Conservation (phyloP, 495 filamentous ascomycete species). For the Cudoniella acicularis region DNA sequence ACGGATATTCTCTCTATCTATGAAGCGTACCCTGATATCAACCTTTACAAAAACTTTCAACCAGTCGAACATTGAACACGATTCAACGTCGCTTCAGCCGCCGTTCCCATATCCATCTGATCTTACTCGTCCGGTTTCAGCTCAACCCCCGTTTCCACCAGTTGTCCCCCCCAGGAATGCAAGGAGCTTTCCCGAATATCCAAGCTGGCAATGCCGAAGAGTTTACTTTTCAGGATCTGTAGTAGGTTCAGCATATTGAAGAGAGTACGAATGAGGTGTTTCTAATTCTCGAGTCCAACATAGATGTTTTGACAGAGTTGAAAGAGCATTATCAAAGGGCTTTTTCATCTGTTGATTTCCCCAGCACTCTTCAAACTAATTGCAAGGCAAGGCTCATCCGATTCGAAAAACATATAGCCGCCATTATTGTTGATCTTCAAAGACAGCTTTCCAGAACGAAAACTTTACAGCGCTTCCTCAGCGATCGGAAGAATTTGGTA, state of each 20-base stretch:
- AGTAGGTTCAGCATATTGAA: conserved; percentile 34
- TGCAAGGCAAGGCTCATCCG: background rate
- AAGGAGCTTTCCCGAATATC: too few species aligned
- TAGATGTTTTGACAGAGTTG: conserved; percentile 32
- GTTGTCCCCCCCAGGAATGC: too few species aligned
- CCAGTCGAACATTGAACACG: too few species aligned
- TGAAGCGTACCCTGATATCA: too few species aligned
- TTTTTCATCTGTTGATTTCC: background rate
- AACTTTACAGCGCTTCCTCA: conserved; percentile 10
- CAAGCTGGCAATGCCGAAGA: conserved; percentile 18
- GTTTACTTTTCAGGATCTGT: conserved; percentile 38
- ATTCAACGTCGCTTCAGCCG: too few species aligned
- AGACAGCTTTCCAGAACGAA: conserved; percentile 10
- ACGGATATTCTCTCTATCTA: conserved; percentile 6
- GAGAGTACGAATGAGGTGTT: conserved; percentile 35
- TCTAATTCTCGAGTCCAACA: conserved; percentile 33
- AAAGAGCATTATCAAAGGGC: conserved; percentile 26
- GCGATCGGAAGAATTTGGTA: conserved; percentile 23
- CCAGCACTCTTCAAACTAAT: background rate
- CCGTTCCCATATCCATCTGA: too few species aligned
- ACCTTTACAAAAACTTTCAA: too few species aligned
- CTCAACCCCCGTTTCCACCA: too few species aligned
- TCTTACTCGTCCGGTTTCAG: too few species aligned
- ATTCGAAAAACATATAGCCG: conserved; percentile 4
- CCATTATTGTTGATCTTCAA: conserved; percentile 13